Conservation (phyloP, 2,329 filamentous ascomycete species). For the Monilinia aucupariae region DNA sequence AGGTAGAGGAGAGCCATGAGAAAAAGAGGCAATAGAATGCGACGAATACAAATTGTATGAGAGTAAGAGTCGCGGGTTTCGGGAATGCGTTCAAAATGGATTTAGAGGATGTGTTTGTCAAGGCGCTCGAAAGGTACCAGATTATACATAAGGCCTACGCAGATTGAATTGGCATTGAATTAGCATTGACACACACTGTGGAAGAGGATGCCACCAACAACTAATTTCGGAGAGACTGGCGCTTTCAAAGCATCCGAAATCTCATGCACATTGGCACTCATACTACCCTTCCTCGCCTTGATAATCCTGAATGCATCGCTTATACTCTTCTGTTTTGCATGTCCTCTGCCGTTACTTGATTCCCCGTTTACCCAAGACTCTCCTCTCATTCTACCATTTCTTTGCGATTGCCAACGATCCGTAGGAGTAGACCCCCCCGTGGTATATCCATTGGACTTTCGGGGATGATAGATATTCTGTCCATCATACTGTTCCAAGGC, state of each 20-base stretch:
- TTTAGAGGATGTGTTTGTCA: conserved; percentile 97
- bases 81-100: conserved; percentile 88
- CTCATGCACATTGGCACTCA: conserved; percentile 89
- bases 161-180: conserved; percentile 25
- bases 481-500: conserved; percentile 18
- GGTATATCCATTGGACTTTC: conserved; percentile 28
- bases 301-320: conserved; percentile 83
- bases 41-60: conserved; percentile 91
- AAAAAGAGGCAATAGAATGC: conserved; percentile 79
- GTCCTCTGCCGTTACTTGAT: conserved; percentile 37
- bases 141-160: conserved; percentile 72
- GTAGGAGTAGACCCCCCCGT: conserved; percentile 34
- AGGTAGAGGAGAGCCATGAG: conserved; percentile 67
- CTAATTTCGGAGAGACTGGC: conserved; percentile 79
- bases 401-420: conserved; percentile 59
- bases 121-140: conserved; percentile 92
- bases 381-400: conserved; percentile 39
- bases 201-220: conserved; percentile 52
- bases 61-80: conserved; percentile 84
- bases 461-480: conserved; percentile 20
- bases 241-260: conserved; percentile 86
- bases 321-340: conserved; percentile 77
- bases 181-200: conserved; percentile 21
- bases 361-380: conserved; percentile 26
- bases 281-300: conserved; percentile 71